Conservation (phyloP, 331 rosid genomes). For the Pyrus hybrid region DNA sequence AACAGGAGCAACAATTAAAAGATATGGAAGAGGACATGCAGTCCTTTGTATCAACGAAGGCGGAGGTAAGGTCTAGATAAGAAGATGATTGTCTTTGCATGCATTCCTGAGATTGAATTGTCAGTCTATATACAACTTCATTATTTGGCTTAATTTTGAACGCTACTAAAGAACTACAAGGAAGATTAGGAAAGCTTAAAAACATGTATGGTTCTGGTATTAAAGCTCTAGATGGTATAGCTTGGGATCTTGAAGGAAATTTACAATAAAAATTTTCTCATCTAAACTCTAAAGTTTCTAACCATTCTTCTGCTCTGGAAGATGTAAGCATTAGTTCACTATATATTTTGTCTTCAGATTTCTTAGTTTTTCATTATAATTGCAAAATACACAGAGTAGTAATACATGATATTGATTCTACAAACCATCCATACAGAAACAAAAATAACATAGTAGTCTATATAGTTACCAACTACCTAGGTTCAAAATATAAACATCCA, state of each 20-base stretch:
- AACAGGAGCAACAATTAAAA: constrained; percentile 84
- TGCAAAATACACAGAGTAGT: too few species aligned
- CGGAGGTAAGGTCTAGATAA: constrained; percentile 41
- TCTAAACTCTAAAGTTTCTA: constrained; percentile 84
- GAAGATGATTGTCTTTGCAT: not conserved
- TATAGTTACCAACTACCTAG: too few species aligned
- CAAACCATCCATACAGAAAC: too few species aligned
- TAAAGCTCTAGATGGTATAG: constrained; percentile 63
- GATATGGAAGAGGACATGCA: constrained; percentile 97
- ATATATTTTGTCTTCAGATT: not conserved
- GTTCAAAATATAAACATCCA: too few species aligned
- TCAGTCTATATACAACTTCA: not conserved
- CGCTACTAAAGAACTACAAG: constrained; percentile 84
- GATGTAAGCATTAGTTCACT: constrained; percentile 40
- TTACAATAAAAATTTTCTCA: constrained; percentile 69
- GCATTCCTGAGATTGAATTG: not conserved
- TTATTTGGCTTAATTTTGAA: constrained; percentile 30
- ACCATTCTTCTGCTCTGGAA: constrained; percentile 81
- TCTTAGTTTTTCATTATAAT: too few species aligned
- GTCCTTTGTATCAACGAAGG: constrained; percentile 80
- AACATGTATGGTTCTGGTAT: constrained; percentile 74
- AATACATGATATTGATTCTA: too few species aligned
- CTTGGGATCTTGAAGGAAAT: constrained; percentile 75
- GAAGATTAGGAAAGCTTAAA: constrained; percentile 62
- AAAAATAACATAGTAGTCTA: too few species aligned